Conservation (phyloP, 1,284 basidiomycete species). For the Takashimella koratensis region DNA sequence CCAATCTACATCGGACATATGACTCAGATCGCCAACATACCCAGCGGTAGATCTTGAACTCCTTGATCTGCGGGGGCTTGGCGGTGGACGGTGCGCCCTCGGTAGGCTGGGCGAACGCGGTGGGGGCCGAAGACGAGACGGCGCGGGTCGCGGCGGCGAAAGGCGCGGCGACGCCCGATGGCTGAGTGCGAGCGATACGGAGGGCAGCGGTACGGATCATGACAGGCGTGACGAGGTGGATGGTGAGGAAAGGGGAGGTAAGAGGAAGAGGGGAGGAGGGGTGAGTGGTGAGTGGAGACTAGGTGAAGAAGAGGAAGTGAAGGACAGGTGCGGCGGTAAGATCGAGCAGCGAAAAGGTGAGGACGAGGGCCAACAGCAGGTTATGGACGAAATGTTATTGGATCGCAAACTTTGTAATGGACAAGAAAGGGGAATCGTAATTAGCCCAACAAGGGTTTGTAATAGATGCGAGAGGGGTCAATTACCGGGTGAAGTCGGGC, state of each 20-base stretch:
- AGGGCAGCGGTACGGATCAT: constrained; percentile 21
- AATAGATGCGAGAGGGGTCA: background rate
- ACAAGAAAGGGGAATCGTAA: no score
- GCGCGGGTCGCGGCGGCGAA: constrained; percentile 19
- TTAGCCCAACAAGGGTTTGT: background rate
- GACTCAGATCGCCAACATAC: no score
- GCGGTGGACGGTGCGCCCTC: constrained; percentile 29
- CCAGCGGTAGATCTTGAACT: constrained; percentile 97
- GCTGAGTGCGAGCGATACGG: constrained; percentile 4
- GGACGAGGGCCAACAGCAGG: background rate
- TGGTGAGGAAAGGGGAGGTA: background rate
- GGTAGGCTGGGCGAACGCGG: constrained; percentile 31
- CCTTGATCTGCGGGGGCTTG: constrained; percentile 59
- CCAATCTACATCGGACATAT: no score
- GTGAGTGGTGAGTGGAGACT: constrained; percentile 5
- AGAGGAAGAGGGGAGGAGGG: background rate
- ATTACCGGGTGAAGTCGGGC: background rate
- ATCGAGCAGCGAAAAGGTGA: no score
- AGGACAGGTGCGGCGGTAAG: background rate
- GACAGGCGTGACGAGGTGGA: background rate
- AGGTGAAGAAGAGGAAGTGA: constrained; percentile 1
- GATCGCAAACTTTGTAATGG: no score
- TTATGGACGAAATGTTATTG: no score
- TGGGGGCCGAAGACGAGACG: constrained; percentile 30
- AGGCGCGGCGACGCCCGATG: constrained; percentile 7